These are phyloP conservation scores for Metschnikowia hibisci DNA, from an alignment of 805 yeast species.

Conservation along the genomic window DNA sequence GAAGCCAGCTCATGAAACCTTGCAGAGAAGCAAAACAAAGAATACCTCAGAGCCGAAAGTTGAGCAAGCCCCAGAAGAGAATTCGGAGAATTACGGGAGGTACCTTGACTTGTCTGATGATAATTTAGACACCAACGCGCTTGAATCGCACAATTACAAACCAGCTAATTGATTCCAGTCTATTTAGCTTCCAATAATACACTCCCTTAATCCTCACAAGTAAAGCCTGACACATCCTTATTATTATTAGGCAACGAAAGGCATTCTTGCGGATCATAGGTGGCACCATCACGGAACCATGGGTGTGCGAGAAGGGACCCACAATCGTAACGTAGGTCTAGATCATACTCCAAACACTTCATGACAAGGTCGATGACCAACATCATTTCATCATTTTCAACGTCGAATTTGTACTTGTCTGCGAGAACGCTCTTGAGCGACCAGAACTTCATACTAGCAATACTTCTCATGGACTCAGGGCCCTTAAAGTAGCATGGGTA, in stretches of 20 bases:
- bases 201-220: conserved; percentile 17
- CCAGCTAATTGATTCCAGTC: not conserved
- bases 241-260: conserved; percentile 23
- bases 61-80: not conserved
- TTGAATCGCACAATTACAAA: conserved; percentile 1
- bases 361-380: conserved; percentile 46
- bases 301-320: conserved; percentile 51
- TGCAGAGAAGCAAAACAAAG: not conserved
- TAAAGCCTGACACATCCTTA: conserved; percentile 30
- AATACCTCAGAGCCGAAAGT: not conserved
- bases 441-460: conserved; percentile 85
- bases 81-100: not conserved
- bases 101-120: conserved; percentile 4
- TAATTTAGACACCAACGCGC: not conserved
- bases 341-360: conserved; percentile 48
- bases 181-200: not conserved
- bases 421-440: conserved; percentile 71
- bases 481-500: conserved; percentile 61
- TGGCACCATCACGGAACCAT: conserved; percentile 35
- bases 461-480: conserved; percentile 69
- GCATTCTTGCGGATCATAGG: conserved; percentile 16
- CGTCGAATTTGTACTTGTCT: conserved; percentile 74
- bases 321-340: conserved; percentile 50
- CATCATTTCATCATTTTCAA: conserved; percentile 28
- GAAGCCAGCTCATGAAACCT: conserved; percentile 40